Evolutionary conservation across 495 filamentous ascomycete genomes (phyloP).

Genomic region (Penicillium pulvis): DNA sequence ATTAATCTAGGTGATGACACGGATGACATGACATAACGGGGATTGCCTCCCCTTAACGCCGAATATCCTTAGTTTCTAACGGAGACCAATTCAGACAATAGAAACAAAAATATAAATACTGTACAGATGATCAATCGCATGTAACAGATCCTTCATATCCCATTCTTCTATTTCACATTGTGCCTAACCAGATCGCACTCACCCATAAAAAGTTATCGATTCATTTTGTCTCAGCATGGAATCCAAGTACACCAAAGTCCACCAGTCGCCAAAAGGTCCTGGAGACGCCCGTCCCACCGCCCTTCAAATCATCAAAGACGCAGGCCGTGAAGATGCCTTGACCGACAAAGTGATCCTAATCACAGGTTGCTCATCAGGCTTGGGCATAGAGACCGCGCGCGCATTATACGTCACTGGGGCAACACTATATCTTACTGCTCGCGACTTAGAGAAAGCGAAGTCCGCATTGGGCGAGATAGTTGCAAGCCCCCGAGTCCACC

Average conservation of each 20-base stretch:
- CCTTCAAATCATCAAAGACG: constrained; percentile 52
- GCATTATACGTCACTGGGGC: constrained; percentile 51
- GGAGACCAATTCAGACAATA: too few relatives aligned
- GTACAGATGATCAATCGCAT: too few relatives aligned
- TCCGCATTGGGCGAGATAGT: constrained; percentile 19
- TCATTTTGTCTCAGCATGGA: too few relatives aligned
- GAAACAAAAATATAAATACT: too few relatives aligned
- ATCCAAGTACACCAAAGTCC: constrained; percentile 37
- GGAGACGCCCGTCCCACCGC: constrained; percentile 59
- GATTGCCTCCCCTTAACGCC: too few relatives aligned
- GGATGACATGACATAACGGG: too few relatives aligned
- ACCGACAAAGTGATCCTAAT: constrained; percentile 47
- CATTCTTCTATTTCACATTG: too few relatives aligned
- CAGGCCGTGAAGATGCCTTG: constrained; percentile 39
- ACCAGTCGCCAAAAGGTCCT: constrained; percentile 42
- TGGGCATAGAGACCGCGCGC: constrained; percentile 52
- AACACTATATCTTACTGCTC: constrained; percentile 43
- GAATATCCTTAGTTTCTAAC: too few relatives aligned
- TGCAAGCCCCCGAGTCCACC: constrained; percentile 10
- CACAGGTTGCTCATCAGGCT: constrained; percentile 50
- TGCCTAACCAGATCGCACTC: too few relatives aligned
- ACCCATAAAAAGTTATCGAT: too few relatives aligned
- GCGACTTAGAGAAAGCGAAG: constrained; percentile 39
- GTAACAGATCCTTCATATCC: too few relatives aligned
- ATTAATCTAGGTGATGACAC: too few relatives aligned